phyloP scores from a whole-genome alignment of 345 rosid genomes.

The Lepidium sativum region DNA sequence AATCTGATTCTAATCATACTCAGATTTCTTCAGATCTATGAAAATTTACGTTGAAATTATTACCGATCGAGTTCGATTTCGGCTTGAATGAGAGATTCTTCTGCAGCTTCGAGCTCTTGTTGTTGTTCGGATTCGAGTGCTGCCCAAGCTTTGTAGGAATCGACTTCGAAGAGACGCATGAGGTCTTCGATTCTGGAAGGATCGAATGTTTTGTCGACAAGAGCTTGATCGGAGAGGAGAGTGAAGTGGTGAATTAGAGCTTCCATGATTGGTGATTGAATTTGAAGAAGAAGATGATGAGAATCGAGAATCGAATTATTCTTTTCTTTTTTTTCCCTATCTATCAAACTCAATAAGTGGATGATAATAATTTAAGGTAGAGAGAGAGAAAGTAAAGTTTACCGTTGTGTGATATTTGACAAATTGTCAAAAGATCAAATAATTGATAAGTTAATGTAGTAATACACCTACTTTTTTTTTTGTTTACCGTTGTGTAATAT shows the following conservation, averaged over 20 bases:
- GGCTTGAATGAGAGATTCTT: conserved; percentile 38
- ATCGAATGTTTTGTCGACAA: conserved; percentile 60
- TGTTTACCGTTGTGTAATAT: too few species aligned
- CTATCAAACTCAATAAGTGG: background rate
- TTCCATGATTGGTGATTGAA: conserved; percentile 42
- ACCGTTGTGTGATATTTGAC: conserved; percentile 23
- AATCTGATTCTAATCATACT: background rate
- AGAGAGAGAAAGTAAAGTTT: background rate
- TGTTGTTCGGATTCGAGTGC: conserved; percentile 46
- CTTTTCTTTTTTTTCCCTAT: background rate
- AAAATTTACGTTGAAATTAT: background rate
- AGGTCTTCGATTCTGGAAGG: conserved; percentile 69
- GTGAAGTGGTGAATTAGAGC: conserved; percentile 67
- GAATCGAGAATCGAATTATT: conserved; percentile 17
- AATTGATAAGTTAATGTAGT: background rate
- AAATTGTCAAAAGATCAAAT: conserved; percentile 13
- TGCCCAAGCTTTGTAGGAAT: conserved; percentile 81
- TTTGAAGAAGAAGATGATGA: background rate
- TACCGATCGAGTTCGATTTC: conserved; percentile 54
- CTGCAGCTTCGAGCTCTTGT: conserved; percentile 40
- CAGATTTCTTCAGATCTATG: conserved; percentile 5
- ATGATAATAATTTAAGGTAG: background rate
- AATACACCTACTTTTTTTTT: background rate
- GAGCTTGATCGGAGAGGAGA: conserved; percentile 64
- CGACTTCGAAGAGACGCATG: conserved; percentile 73